Percentiles rank a stretch among this genome's conserved stretches.
phyloP scores from a whole-genome alignment of 257 asterid species.

The Knoxia roxburghii region DNA sequence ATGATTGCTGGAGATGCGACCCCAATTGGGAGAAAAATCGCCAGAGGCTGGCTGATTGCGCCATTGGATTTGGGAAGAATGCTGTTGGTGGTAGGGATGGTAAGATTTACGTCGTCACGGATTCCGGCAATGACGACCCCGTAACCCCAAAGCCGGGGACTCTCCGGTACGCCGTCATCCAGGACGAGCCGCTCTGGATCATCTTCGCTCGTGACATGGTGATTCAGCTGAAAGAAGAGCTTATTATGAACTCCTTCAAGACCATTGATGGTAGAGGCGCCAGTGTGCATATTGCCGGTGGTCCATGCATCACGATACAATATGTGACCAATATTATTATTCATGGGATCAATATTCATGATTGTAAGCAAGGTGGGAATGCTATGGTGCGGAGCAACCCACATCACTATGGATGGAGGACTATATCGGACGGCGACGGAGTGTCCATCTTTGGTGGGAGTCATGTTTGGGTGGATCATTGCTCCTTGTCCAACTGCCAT shows the following conservation, averaged over 20 bases:
- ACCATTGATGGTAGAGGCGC: conserved; percentile 82
- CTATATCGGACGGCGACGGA: conserved; percentile 74
- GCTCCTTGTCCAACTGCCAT: conserved; percentile 50
- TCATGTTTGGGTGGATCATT: conserved; percentile 84
- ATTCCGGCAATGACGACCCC: conserved; percentile 40
- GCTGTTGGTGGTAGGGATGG: conserved; percentile 72
- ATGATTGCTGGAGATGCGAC: conserved; percentile 83
- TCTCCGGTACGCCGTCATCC: conserved; percentile 59
- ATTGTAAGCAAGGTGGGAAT: conserved; percentile 75
- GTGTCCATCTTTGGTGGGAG: conserved; percentile 68
- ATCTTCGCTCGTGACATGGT: conserved; percentile 76
- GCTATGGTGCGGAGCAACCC: conserved; percentile 65
- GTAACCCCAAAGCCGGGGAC: conserved; percentile 72
- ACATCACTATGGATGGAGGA: conserved; percentile 69
- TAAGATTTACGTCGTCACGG: conserved; percentile 53
- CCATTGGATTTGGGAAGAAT: conserved; percentile 70
- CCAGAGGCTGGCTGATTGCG: conserved; percentile 62
- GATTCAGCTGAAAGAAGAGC: conserved; percentile 59
- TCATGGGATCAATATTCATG: conserved; percentile 72
- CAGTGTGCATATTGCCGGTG: conserved; percentile 70
- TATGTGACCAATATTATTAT: conserved; percentile 66
- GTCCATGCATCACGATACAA: conserved; percentile 80
- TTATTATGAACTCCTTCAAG: conserved; percentile 83
- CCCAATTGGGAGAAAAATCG: conserved; percentile 65
- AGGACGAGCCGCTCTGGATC: conserved; percentile 69